Base-by-base conservation (phyloP, 208 protist genomes). In the Trypanosoma mega region DNA sequence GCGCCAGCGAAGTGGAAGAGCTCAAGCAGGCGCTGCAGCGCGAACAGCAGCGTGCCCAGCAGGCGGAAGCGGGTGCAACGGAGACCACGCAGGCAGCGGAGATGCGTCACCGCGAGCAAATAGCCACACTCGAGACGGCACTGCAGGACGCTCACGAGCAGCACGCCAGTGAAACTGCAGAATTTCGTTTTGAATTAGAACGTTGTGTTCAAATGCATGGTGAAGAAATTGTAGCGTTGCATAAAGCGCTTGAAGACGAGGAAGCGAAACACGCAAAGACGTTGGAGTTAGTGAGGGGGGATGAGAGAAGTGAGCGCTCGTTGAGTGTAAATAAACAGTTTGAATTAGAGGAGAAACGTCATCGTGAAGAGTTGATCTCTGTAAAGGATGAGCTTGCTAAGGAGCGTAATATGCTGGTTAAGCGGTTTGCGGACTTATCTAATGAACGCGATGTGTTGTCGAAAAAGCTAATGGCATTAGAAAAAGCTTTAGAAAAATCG, bases 121-220 rank as follows among this genome's bases (percentile, higher is more conserved):
- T 69, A 26, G 26, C 46, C 3, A 26, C 36, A 12, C 41, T 67
- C 24, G 45, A 53, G 18, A 20, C 54, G 1, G 55, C 45, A 1
- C 18, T 60, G 24, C 67, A 82, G 43, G 55, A 80, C 24, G 74
- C 83, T 47, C 68, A 70, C 3, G 63, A 72, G 50, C 55, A 72
- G 46, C 64, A 75, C 33, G 36, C 71, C 16, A 61, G 41, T 7
- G 74, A 81, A 54, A 45, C 77, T 37, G 66, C 75, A 14, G 27
- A 37, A 2, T 57, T 79, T n/a, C n/a, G n/a, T n/a, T n/a, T n/a
- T n/a, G n/a, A n/a, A n/a, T n/a, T n/a, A n/a, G n/a, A n/a, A n/a
- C n/a, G n/a, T n/a, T n/a, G n/a, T n/a, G n/a, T n/a, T n/a, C n/a
- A 36, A 31, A 50, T 31, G 46, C 34, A 77, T 36, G 21, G 20